A percentile compares a stretch with the other conserved stretches of the same genome.
Evolutionary conservation across 2,329 filamentous ascomycete species (phyloP).

Genomic region (Plectosphaerella plurivora): DNA sequence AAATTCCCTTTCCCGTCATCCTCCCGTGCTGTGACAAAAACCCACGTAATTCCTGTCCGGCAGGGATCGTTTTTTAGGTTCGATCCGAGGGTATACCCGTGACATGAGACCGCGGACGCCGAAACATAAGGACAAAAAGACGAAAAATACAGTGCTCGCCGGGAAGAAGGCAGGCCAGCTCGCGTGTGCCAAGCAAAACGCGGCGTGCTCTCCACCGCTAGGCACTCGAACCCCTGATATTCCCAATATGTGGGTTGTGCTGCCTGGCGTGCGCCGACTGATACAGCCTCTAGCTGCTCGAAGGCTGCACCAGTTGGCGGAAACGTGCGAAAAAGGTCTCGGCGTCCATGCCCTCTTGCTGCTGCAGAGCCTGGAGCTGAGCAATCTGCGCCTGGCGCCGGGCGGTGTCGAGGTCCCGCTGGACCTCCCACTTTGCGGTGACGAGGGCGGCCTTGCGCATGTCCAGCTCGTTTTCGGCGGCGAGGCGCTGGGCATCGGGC

Average conservation of each 20-base stretch:
- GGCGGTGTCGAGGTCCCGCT: conserved; percentile 2
- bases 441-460: conserved; percentile 4
- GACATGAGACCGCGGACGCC: neutral
- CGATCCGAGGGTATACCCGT: neutral
- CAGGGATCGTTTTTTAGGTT: neutral
- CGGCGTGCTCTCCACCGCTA: too few relatives aligned
- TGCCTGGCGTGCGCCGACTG: too few relatives aligned
- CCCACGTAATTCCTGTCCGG: too few relatives aligned
- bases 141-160: neutral
- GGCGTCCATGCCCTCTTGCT: conserved; percentile 2
- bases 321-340: conserved; percentile 2
- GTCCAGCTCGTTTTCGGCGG: conserved; percentile 3
- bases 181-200: too few relatives aligned
- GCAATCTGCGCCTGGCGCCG: neutral
- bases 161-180: too few relatives aligned
- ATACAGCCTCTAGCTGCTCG: neutral
- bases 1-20: too few relatives aligned
- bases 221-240: too few relatives aligned
- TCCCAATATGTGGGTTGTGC: too few relatives aligned
- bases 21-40: neutral
- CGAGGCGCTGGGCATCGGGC: conserved; percentile 2
- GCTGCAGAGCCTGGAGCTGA: conserved; percentile 2
- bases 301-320: neutral
- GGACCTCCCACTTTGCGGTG: conserved; percentile 1
- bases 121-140: neutral